A percentile compares a stretch with the other conserved stretches of the same genome.
Conservation (phyloP, 805 yeast genomes). For the Yamadazyma endophytica region DNA sequence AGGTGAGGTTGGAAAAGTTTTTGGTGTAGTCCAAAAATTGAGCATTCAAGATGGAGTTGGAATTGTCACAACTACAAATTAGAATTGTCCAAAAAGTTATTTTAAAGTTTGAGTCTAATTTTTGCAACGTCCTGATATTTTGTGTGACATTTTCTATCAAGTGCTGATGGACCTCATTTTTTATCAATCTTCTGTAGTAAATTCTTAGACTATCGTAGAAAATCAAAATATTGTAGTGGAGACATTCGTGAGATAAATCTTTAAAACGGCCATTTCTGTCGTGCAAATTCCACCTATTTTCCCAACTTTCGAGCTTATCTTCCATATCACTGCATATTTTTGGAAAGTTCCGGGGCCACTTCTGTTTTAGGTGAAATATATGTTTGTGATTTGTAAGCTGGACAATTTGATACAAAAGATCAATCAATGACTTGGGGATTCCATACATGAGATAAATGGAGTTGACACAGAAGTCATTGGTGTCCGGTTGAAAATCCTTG, state of each 20-base stretch:
- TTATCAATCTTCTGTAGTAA: constrained; percentile 45
- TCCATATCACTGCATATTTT: constrained; percentile 52
- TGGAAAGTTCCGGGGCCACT: constrained; percentile 53
- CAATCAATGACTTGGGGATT: constrained; percentile 42
- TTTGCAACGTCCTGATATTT: constrained; percentile 16
- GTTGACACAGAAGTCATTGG: constrained; percentile 12
- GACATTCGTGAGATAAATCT: constrained; percentile 36
- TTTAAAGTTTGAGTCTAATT: constrained; percentile 17
- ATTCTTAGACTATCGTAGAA: constrained; percentile 43
- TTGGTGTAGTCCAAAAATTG: background rate
- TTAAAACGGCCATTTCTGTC: constrained; percentile 19
- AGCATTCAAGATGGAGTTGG: constrained; percentile 13
- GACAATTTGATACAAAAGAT: constrained; percentile 42
- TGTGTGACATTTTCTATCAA: constrained; percentile 31
- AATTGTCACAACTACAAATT: constrained; percentile 23
- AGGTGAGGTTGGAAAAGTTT: constrained; percentile 20
- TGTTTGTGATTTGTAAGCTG: constrained; percentile 50
- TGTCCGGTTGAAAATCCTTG: constrained; percentile 4
- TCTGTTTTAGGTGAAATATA: constrained; percentile 34
- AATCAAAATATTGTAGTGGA: constrained; percentile 32
- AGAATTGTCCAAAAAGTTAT: constrained; percentile 49
- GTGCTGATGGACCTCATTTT: constrained; percentile 33
- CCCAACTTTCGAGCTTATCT: constrained; percentile 47
- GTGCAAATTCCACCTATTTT: constrained; percentile 22
- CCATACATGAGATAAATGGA: constrained; percentile 43